Percentiles rank a stretch among this genome's conserved stretches.
Conservation (phyloP, 345 rosid species). For the Isatis tinctoria region DNA sequence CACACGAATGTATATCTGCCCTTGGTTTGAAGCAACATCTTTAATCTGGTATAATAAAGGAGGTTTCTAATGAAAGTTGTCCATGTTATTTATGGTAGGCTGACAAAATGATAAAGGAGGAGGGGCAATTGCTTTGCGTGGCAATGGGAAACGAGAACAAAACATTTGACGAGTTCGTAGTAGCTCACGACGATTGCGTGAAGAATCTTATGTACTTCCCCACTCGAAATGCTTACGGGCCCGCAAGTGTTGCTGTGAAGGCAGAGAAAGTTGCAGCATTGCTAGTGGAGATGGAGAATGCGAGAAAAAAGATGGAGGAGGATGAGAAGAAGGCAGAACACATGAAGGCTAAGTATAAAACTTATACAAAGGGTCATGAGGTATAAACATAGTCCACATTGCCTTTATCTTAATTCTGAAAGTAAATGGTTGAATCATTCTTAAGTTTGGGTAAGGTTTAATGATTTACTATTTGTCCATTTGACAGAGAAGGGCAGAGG, state of each 20-base stretch:
- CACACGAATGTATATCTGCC: neutral
- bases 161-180: constrained; percentile 76
- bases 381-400: constrained; percentile 33
- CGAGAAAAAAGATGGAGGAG: constrained; percentile 65
- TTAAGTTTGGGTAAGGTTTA: neutral
- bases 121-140: constrained; percentile 60
- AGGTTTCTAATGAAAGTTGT: neutral
- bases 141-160: constrained; percentile 92
- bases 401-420: neutral
- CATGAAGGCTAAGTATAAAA: constrained; percentile 73
- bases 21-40: constrained; percentile 10
- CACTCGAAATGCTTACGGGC: constrained; percentile 78
- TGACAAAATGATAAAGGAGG: constrained; percentile 61
- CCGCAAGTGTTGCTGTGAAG: constrained; percentile 90
- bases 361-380: constrained; percentile 95
- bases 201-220: constrained; percentile 98
- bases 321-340: constrained; percentile 85
- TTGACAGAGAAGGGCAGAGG: constrained; percentile 68
- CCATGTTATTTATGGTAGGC: constrained; percentile 48
- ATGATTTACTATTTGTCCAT: constrained; percentile 1
- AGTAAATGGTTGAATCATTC: neutral
- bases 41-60: neutral
- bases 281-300: constrained; percentile 71
- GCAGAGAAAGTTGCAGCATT: constrained; percentile 84
- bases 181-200: constrained; percentile 84